phyloP scores from a whole-genome alignment of 2,329 filamentous ascomycete genomes.

The Hypoxylon sp. region DNA sequence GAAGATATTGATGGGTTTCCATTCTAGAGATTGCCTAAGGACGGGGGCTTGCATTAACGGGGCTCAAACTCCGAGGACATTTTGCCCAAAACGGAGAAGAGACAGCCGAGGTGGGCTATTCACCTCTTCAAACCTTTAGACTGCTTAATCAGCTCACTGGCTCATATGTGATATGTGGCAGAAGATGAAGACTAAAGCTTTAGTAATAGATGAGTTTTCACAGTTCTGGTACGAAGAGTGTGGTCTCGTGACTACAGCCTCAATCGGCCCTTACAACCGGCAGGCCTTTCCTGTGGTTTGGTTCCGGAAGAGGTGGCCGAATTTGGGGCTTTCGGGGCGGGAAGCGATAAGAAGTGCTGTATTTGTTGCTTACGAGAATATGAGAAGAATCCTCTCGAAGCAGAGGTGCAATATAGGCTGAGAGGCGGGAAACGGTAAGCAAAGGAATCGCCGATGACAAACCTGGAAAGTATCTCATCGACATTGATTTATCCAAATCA shows the following conservation, averaged over 20 bases:
- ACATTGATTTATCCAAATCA: constrained; percentile 49
- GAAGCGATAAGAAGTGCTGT: constrained; percentile 24
- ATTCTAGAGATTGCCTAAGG: constrained; percentile 12
- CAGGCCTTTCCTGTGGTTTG: constrained; percentile 17
- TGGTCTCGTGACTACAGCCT: constrained; percentile 26
- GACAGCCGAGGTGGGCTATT: background rate
- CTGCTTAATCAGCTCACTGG: constrained; percentile 14
- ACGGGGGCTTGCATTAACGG: constrained; percentile 12
- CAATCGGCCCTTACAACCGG: constrained; percentile 42
- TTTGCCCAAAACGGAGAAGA: constrained; percentile 25
- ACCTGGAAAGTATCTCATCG: constrained; percentile 38
- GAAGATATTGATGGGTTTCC: constrained; percentile 11
- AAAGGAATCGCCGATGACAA: constrained; percentile 42
- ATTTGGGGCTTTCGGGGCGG: constrained; percentile 37
- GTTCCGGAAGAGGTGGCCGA: constrained; percentile 32
- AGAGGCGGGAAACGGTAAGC: constrained; percentile 42
- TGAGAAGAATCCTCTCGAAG: constrained; percentile 36
- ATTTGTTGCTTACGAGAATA: constrained; percentile 24
- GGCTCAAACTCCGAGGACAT: constrained; percentile 17
- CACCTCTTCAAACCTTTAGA: constrained; percentile 1
- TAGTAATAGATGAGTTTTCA: constrained; percentile 3
- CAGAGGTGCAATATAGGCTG: constrained; percentile 49
- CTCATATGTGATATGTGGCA: constrained; percentile 3
- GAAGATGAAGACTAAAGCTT: constrained; percentile 5
- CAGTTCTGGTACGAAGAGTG: background rate